Base-by-base conservation (phyloP, 768 basidiomycete species). In the Macrolepiota albuminosa region DNA sequence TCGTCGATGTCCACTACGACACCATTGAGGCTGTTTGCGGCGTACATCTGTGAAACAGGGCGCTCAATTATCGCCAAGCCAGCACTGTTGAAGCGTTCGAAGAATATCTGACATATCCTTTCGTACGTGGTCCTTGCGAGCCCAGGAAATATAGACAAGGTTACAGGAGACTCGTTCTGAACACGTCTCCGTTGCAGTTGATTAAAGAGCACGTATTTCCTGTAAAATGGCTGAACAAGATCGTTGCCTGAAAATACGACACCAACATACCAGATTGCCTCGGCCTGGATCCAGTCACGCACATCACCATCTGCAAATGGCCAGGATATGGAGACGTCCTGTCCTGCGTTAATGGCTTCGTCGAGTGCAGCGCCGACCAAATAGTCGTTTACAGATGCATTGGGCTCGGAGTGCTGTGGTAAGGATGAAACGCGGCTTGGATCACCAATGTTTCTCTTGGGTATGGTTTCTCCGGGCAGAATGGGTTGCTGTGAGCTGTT, bases 1-100 rank as follows among this genome's bases (percentile, higher is more conserved):
- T 84, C 79, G 53, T 86, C 89, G 62, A 97, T 83, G 72, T 96
- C 95, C 59, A 97, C 79, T 43, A 93, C 84, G 52, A 96, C 73
- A 50, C 93, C 92, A 57, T 74, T 84, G 59, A 91, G 78, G 57
- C 79, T 79, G 64, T 87, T 88, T 16, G 83, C 83, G 24, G 93
- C 85, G 72, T 91, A 95, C 47, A 95, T 75, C 64, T 94, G 91
- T 9, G 91, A 84, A 71, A 94, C 82, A 24, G 94, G 88, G 0
- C 93, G 89, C 58, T 95, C 89, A 53, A 94, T 77, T 64, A 95
- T 79, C 57, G 83, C 82, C 63, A 95, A 84, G 16, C 86, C 91
- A 9, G 95, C 88, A 31, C 89, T 88, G 68, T 95, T 94, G 82
- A 95, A 91, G 29, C 91, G 88, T 69, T 96, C 94, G 66, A 97